Evolutionary conservation across 1,284 basidiomycete genomes (phyloP).

Genomic region (Lentinula novae-zelandiae): DNA sequence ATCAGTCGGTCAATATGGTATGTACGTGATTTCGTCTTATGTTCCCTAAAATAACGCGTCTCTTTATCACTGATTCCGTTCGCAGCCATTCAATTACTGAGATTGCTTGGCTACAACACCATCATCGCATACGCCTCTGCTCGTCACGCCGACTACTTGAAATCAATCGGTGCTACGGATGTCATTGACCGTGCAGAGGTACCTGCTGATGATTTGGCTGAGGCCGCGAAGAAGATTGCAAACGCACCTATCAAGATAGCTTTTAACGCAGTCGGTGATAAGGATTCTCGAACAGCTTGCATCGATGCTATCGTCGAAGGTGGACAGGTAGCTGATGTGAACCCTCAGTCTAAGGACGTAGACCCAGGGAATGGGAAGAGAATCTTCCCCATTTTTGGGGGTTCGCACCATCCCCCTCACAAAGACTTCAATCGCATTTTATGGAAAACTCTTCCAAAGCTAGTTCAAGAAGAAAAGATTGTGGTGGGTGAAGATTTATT

Average conservation of each 20-base stretch:
- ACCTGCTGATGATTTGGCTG: conserved; percentile 5
- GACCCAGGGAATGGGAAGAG: conserved; percentile 7
- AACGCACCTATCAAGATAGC: conserved; percentile 6
- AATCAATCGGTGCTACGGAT: conserved; percentile 38
- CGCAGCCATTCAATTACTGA: conserved; percentile 37
- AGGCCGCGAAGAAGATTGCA: conserved; percentile 5
- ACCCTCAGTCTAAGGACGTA: background rate
- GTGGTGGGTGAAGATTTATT: conserved; percentile 1
- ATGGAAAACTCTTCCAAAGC: conserved; percentile 6
- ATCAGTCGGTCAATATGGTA: conserved; percentile 29
- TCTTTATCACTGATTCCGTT: background rate
- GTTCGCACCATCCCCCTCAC: background rate
- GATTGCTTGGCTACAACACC: conserved; percentile 32
- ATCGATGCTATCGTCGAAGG: conserved; percentile 2
- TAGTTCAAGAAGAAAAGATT: conserved; percentile 9
- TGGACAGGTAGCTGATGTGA: background rate
- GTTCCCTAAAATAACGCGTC: background rate
- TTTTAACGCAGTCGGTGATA: conserved; percentile 8
- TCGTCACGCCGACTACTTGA: conserved; percentile 30
- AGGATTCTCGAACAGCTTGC: background rate
- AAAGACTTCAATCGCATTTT: conserved; percentile 8
- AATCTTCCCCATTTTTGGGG: background rate
- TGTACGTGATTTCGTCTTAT: background rate
- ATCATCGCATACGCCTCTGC: conserved; percentile 38
- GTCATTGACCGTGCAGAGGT: conserved; percentile 27